Conservation (phyloP, 352 stramenopile genomes). For the Paralagenidium karlingii region DNA sequence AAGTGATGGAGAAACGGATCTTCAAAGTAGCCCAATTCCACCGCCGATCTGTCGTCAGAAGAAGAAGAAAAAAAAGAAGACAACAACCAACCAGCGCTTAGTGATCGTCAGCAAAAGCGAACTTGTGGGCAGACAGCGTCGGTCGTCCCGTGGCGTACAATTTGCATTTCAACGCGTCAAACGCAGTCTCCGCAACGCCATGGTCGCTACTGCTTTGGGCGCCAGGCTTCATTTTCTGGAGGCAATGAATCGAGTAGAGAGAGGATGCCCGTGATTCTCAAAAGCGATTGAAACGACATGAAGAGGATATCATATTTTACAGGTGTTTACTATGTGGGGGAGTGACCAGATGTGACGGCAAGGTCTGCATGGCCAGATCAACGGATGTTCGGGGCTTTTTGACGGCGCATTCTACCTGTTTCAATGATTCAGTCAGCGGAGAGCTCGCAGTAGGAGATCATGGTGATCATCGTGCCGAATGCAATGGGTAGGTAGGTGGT, state of each 20-base stretch:
- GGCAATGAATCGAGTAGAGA: too few species aligned
- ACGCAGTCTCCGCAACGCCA: conserved; percentile 65
- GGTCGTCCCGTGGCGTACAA: conserved; percentile 18
- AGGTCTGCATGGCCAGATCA: conserved; percentile 51
- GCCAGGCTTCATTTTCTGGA: too few species aligned
- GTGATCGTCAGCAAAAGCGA: too few species aligned
- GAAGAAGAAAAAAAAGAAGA: too few species aligned
- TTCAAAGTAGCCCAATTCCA: conserved; percentile 38
- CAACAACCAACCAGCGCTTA: too few species aligned
- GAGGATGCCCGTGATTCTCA: too few species aligned
- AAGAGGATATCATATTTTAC: too few species aligned
- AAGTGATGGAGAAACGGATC: conserved; percentile 49
- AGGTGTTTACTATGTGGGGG: too few species aligned
- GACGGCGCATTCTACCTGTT: conserved; percentile 53
- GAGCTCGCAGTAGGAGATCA: too few species aligned
- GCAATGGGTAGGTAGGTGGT: too few species aligned
- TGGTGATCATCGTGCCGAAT: too few species aligned
- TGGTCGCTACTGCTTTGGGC: conserved; percentile 49
- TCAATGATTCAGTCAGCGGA: not conserved
- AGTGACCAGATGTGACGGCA: not conserved
- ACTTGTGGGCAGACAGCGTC: not conserved
- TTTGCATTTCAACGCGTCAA: conserved; percentile 67
- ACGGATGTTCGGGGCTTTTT: conserved; percentile 63
- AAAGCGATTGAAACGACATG: too few species aligned
- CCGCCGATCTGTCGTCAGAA: conserved; percentile 27